Base-by-base conservation (phyloP, 352 stramenopile species). In the Pilasporangium apinafurcum region DNA sequence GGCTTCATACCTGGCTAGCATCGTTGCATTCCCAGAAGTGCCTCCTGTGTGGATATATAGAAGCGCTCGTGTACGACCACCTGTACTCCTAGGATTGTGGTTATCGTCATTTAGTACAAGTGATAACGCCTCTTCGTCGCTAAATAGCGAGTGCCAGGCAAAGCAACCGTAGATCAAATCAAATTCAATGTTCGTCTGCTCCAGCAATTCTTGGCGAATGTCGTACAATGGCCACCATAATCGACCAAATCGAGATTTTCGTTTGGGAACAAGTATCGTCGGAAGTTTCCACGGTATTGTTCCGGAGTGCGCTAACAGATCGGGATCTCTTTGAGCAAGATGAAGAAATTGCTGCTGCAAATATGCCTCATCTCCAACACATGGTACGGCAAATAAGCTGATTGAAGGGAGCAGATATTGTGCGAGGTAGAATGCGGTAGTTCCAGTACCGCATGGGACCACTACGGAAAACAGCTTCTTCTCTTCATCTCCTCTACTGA, bases 11-110 rank as follows among this genome's bases (percentile, higher is more conserved):
- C 82, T 61, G 8, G 58, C 68, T 16, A 91, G 48, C 75, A 92
- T 91, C 10, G 67, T 80, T 22, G 55, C 41, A 45, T 94, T 94
- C 7, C 82, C 82, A 0, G 69, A 83, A 0, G 81, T 66, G 8
- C 82, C 82, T 27, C 82, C 82, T 0, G 77, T 89, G 59, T 94
- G 82, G 9, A 94, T 49, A 48, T 94, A 94, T 18, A 94, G 38
- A 14, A 94, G 37, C 44, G 90, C 62, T 5, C 75, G 56, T 44
- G 28, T 12, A 17, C 22, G 0, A 21, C 3, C 2, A 9, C 6
- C 13, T 16, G 5, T 25, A 10, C 3, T 10, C 21, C 14, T 8
- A 14, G 28, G 12, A 25, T 26, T 5, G 10, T 8, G 20, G 14
- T 18, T 27, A 0, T 25, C 26, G 26, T 25, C 22, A 28, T 37